Base-by-base conservation (phyloP, 106 monocot genomes). In the Vanilla planifolia region DNA sequence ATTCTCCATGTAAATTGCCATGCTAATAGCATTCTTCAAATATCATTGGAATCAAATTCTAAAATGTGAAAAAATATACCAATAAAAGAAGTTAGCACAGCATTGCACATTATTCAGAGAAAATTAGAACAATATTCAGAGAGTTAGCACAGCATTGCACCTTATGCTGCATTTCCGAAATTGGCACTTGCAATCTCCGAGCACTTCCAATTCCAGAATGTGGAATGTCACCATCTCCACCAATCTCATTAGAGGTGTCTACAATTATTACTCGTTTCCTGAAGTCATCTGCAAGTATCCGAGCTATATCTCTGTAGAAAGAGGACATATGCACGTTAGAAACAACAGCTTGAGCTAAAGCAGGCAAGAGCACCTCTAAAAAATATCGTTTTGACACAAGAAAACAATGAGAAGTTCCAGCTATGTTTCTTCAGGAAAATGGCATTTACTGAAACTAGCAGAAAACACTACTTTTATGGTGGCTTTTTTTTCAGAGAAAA, bases 191-290 rank as follows among this genome's bases (percentile, higher is more conserved):
- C 72, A 93, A 70, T 66, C 93, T 85, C 11, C 88, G 88, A 33
- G 93, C 88, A 74, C 61, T 73, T 13, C 93, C 88, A 13, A 93
- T 89, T 71, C 88, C 93, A 39, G 73, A 40, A 67, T 93, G 93
- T 64, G 93, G 88, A 70, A 88, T 81, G 70, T 93, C 92, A 65
- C 92, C 92, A 79, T 93, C 92, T 33, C 92, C 92, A 60, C 88
- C 92, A 51, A 93, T 93, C 71, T 93, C 93, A 82, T 93, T 93
- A 29, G 93, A 93, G n/a, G 93, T 93, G 66, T 93, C 88, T 61
- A 93, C 93, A 70, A 93, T 93, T 74, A 93, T 84, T 15, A 95
- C 94, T 76, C 88, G 51, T 58, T 85, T 93, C 63, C 72, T 78
- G 46, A 81, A 93, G 64, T 93, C 84, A 77, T 89, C 94, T 16